phyloP scores from a whole-genome alignment of 2,329 filamentous ascomycete species.

The Scytalidium sp. region DNA sequence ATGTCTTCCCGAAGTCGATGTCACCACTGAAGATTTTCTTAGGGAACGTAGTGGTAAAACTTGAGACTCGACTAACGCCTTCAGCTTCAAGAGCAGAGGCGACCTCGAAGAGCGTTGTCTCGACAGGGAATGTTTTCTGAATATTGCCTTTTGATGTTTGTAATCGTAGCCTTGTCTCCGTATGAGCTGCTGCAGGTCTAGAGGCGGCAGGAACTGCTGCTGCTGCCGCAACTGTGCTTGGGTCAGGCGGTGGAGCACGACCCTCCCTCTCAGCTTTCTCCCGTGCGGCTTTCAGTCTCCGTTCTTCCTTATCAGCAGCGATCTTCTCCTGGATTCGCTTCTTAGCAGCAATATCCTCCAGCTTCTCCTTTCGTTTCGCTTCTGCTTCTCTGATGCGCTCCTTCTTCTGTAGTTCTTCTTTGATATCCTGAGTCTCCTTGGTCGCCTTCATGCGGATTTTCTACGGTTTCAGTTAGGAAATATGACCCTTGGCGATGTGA shows the following conservation, averaged over 20 bases:
- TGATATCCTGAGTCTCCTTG: conserved; percentile 81
- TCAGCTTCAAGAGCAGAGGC: conserved; percentile 73
- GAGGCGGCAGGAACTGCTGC: conserved; percentile 37
- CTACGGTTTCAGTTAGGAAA: conserved; percentile 28
- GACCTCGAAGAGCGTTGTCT: conserved; percentile 91
- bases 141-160: conserved; percentile 75
- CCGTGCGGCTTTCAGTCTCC: conserved; percentile 78
- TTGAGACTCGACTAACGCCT: conserved; percentile 66
- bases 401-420: conserved; percentile 84
- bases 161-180: conserved; percentile 76
- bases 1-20: conserved; percentile 79
- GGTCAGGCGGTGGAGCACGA: conserved; percentile 44
- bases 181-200: conserved; percentile 44
- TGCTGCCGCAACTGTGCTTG: conserved; percentile 17
- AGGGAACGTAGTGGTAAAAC: conserved; percentile 85
- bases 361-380: conserved; percentile 83
- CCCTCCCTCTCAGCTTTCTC: conserved; percentile 87
- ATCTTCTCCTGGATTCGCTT: conserved; percentile 90
- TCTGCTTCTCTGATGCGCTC: conserved; percentile 90
- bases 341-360: conserved; percentile 80
- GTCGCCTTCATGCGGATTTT: conserved; percentile 81
- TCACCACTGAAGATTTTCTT: conserved; percentile 71
- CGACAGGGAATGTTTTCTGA: conserved; percentile 82
- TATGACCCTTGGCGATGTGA: background rate
- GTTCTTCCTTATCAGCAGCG: conserved; percentile 88